A percentile compares a stretch with the other conserved stretches of the same genome.
phyloP scores from a whole-genome alignment of 2,329 filamentous ascomycete species.

The Elsinoe necatrix region DNA sequence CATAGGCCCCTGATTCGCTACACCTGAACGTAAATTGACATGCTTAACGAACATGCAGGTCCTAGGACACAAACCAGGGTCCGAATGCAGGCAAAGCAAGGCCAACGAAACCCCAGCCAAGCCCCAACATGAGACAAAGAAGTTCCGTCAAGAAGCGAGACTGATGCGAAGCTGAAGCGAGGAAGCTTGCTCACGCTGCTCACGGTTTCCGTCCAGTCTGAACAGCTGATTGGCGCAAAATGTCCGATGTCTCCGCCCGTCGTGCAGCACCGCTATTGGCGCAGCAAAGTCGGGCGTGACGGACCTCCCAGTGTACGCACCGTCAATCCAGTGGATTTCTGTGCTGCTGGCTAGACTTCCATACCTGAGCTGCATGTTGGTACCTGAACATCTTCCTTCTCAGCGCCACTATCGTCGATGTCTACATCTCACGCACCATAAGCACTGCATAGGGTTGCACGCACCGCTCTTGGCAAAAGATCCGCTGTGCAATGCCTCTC shows the following conservation, averaged over 20 bases:
- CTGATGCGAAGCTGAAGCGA: background rate
- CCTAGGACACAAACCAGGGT: background rate
- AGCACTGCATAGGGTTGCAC: background rate
- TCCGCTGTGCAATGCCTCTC: background rate
- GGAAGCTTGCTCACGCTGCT: background rate
- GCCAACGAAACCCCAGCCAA: background rate
- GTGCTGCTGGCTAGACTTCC: background rate
- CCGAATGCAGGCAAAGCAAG: background rate
- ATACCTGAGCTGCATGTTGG: background rate
- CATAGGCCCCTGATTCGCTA: background rate
- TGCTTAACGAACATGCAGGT: slow-evolving; percentile 7
- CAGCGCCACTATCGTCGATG: background rate
- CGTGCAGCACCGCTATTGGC: background rate
- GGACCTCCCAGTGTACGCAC: background rate
- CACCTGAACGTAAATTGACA: background rate
- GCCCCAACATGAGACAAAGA: slow-evolving; percentile 2
- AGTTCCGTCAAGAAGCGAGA: background rate
- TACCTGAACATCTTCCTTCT: background rate
- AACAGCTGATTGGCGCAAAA: background rate
- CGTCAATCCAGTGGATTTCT: background rate
- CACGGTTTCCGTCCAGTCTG: background rate
- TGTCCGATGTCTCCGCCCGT: background rate
- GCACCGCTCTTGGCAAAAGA: background rate
- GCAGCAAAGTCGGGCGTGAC: background rate
- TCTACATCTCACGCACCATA: background rate